Percentiles rank a stretch among this genome's conserved stretches.
Evolutionary conservation across 1,284 basidiomycete genomes (phyloP).

Genomic region (Porodaedalea pini): DNA sequence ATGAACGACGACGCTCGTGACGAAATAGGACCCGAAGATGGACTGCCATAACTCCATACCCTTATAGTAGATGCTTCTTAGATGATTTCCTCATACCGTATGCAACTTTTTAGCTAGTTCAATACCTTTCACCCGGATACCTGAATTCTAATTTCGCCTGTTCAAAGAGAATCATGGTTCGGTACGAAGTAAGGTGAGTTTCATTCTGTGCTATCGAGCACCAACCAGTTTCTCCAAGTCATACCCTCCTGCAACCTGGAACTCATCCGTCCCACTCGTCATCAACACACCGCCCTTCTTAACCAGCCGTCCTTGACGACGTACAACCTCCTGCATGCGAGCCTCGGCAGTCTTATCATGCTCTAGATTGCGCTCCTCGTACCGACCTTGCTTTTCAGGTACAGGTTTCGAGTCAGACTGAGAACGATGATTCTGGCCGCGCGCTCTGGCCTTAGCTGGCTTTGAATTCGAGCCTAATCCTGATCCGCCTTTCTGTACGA

Average conservation of each 20-base stretch:
- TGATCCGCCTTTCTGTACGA: slow-evolving; percentile 38
- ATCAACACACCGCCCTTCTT: slow-evolving; percentile 81
- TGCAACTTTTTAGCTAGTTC: neutral
- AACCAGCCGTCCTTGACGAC: slow-evolving; percentile 76
- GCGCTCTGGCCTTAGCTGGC: neutral
- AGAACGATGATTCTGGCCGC: neutral
- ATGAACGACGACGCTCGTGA: neutral
- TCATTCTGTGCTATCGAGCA: slow-evolving; percentile 23
- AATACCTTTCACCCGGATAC: neutral
- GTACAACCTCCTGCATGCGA: slow-evolving; percentile 86
- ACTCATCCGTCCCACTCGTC: slow-evolving; percentile 72
- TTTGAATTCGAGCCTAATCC: slow-evolving; percentile 21
- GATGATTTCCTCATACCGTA: neutral
- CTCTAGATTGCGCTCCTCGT: slow-evolving; percentile 30
- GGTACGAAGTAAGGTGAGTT: too few relatives aligned
- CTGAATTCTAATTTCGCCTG: too few relatives aligned
- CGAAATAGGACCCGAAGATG: neutral
- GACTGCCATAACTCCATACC: neutral
- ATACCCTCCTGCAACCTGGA: slow-evolving; percentile 73
- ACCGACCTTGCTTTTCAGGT: slow-evolving; percentile 26
- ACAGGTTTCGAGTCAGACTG: too few relatives aligned
- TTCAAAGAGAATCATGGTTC: too few relatives aligned
- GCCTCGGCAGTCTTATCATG: slow-evolving; percentile 64
- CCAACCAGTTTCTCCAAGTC: slow-evolving; percentile 60
- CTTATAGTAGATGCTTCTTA: neutral